Conservation (phyloP, 257 asterid species). For the Gentiana straminea region DNA sequence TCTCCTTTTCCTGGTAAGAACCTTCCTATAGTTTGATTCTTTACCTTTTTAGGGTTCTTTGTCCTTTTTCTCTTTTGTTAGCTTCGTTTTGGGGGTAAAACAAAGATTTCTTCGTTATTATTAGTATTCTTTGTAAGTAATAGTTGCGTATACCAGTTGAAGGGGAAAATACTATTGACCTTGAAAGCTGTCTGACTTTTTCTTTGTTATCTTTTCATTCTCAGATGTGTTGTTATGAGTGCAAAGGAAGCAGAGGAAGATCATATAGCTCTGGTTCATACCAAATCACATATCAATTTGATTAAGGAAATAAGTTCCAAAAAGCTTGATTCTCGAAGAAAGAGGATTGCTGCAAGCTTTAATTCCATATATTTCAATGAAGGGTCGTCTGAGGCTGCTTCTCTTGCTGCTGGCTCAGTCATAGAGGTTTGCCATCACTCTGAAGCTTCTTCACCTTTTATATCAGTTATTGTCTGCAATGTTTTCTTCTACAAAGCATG, state of each 20-base stretch:
- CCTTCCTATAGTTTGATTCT: not conserved
- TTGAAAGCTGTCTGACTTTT: constrained; percentile 2
- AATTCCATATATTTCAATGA: constrained; percentile 82
- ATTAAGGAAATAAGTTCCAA: constrained; percentile 57
- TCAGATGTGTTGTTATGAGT: constrained; percentile 59
- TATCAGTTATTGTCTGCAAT: no score
- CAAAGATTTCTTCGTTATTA: not conserved
- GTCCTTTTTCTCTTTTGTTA: not conserved
- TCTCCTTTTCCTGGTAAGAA: not conserved
- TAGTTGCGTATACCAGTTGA: not conserved
- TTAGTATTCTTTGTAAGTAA: not conserved
- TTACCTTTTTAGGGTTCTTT: not conserved
- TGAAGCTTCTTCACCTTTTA: not conserved
- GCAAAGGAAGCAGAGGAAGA: constrained; percentile 64
- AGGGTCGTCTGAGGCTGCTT: constrained; percentile 89
- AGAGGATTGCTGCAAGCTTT: constrained; percentile 32
- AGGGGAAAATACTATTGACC: not conserved
- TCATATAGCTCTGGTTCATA: constrained; percentile 65
- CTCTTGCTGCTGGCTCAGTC: constrained; percentile 89
- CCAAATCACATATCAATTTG: constrained; percentile 47
- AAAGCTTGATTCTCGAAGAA: constrained; percentile 29
- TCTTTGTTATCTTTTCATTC: constrained; percentile 6
- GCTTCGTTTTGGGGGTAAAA: not conserved
- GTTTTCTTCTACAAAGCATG: not conserved
- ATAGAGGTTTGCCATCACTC: constrained; percentile 46